phyloP scores from a whole-genome alignment of 768 basidiomycete genomes.

The Amanita thiersii region DNA sequence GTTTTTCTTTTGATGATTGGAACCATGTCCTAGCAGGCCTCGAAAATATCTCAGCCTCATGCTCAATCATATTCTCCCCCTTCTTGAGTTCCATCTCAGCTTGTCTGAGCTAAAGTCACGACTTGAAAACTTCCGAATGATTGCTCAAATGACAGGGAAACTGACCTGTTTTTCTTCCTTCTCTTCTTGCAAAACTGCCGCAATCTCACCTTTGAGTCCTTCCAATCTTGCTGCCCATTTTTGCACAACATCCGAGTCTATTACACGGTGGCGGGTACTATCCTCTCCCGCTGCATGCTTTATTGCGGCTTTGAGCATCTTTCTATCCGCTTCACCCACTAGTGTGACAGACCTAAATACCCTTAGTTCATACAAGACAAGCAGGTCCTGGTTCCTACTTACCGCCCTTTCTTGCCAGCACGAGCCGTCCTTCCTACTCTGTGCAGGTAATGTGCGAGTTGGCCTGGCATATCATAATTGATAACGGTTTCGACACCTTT shows the following conservation, averaged over 20 bases:
- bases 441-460: slow-evolving; percentile 90
- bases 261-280: slow-evolving; percentile 80
- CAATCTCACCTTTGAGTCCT: slow-evolving; percentile 66
- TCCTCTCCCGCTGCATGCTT: slow-evolving; percentile 77
- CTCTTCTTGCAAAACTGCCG: slow-evolving; percentile 80
- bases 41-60: slow-evolving; percentile 86
- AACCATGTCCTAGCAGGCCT: slow-evolving; percentile 99
- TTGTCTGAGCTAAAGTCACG: slow-evolving; percentile 52
- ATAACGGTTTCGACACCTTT: slow-evolving; percentile 97
- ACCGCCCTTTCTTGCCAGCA: slow-evolving; percentile 90
- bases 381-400: slow-evolving; percentile 20
- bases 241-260: slow-evolving; percentile 67
- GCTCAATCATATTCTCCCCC: slow-evolving; percentile 92
- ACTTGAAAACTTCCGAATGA: background rate
- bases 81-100: slow-evolving; percentile 97
- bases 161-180: slow-evolving; percentile 87
- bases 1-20: slow-evolving; percentile 81
- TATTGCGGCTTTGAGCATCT: slow-evolving; percentile 92
- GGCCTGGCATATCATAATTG: slow-evolving; percentile 97
- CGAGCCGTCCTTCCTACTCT: slow-evolving; percentile 96
- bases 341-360: slow-evolving; percentile 77
- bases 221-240: slow-evolving; percentile 68
- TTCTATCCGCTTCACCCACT: slow-evolving; percentile 93
- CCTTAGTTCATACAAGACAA: slow-evolving; percentile 5
- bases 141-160: slow-evolving; percentile 7